A percentile compares a stretch with the other conserved stretches of the same genome.
These are phyloP conservation scores for Clarireedia monteithiana DNA, from an alignment of 2,329 filamentous ascomycete species.

Conservation along the genomic window DNA sequence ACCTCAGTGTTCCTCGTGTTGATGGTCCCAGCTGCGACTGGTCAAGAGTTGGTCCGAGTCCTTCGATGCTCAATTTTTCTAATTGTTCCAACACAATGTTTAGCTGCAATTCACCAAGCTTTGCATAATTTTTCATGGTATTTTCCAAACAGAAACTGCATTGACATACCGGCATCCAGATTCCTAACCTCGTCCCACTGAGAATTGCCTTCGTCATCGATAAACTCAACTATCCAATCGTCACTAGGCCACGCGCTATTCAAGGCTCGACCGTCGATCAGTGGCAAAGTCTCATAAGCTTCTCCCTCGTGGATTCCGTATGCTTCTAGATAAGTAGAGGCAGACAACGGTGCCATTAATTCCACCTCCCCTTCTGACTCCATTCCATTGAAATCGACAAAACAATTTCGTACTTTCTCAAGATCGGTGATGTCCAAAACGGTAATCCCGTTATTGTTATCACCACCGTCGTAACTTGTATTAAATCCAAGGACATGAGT, in stretches of 20 bases:
- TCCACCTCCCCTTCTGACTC: not conserved
- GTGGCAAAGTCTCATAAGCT: not conserved
- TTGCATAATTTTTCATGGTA: too few relatives aligned
- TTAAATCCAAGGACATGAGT: not conserved
- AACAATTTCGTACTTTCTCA: slow-evolving; percentile 15
- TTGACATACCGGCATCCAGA: not conserved
- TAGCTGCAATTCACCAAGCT: too few relatives aligned
- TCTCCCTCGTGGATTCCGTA: not conserved
- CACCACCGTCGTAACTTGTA: not conserved
- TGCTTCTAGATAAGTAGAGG: not conserved
- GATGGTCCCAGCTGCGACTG: not conserved
- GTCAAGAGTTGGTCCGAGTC: not conserved
- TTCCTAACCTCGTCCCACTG: too few relatives aligned
- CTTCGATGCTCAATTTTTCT: not conserved
- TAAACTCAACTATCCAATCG: not conserved
- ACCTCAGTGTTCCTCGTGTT: not conserved
- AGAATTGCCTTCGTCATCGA: not conserved
- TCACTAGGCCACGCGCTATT: not conserved
- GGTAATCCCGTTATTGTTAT: slow-evolving; percentile 22
- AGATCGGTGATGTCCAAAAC: slow-evolving; percentile 21
- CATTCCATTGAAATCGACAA: slow-evolving; percentile 6
- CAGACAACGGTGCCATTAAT: slow-evolving; percentile 1
- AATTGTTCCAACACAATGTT: not conserved
- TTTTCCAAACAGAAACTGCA: not conserved
- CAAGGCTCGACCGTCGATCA: not conserved